phyloP scores from a whole-genome alignment of 768 basidiomycete genomes.

The Dentipellis fragilis region DNA sequence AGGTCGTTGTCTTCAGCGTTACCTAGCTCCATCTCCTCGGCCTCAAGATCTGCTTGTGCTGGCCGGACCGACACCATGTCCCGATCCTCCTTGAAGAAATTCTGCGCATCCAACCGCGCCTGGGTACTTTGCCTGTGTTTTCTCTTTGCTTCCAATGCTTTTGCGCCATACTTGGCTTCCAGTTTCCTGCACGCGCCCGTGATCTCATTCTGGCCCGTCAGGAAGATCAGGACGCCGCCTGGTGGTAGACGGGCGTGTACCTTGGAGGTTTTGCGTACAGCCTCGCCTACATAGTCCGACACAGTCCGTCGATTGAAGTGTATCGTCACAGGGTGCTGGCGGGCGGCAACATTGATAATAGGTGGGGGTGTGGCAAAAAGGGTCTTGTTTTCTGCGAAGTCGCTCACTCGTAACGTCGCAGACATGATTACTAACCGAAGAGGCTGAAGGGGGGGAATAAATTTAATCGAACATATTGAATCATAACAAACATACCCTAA shows the following conservation, averaged over 20 bases:
- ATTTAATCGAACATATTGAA: background rate
- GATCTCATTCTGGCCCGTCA: constrained; percentile 97
- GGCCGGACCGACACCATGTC: constrained; percentile 3
- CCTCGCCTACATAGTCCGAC: constrained; percentile 84
- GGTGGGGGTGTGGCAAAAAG: constrained; percentile 85
- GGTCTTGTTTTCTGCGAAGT: constrained; percentile 79
- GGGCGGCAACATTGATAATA: constrained; percentile 77
- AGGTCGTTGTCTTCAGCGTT: constrained; percentile 34
- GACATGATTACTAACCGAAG: constrained; percentile 97
- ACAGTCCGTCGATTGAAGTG: constrained; percentile 86
- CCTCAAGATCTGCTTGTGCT: constrained; percentile 57
- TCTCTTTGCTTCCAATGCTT: constrained; percentile 46
- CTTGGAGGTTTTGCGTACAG: constrained; percentile 81
- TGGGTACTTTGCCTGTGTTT: constrained; percentile 21
- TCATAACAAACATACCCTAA: constrained; percentile 41
- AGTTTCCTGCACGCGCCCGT: constrained; percentile 72
- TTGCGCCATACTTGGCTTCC: constrained; percentile 65
- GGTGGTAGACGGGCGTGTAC: constrained; percentile 89
- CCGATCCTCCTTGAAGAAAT: constrained; percentile 3
- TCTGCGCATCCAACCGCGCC: constrained; percentile 3
- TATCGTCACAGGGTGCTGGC: constrained; percentile 90
- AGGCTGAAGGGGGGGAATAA: constrained; percentile 36
- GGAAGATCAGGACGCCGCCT: constrained; percentile 87
- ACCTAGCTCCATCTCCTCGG: constrained; percentile 73
- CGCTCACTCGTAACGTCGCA: constrained; percentile 87